Evolutionary conservation across 176 grass and related monocot genomes (phyloP).

Genomic region (Tuctoria greenei): DNA sequence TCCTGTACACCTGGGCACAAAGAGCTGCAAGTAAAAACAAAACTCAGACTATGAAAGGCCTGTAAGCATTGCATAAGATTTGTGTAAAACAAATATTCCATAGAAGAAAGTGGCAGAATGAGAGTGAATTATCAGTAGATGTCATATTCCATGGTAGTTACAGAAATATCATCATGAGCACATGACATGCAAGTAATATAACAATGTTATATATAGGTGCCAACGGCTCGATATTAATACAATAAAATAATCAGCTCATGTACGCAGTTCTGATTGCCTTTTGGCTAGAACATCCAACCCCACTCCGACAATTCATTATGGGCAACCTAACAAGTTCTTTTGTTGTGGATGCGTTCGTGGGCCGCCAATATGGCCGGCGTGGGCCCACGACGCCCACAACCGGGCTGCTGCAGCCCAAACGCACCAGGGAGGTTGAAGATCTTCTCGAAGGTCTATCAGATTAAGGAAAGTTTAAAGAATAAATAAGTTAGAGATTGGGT

Average conservation of each 20-base stretch:
- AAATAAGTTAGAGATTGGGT: no score
- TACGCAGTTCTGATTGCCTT: not conserved
- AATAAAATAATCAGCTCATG: not conserved
- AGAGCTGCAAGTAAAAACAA: conserved; percentile 64
- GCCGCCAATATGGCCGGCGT: no score
- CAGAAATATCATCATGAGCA: conserved; percentile 10
- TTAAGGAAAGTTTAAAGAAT: no score
- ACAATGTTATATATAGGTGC: not conserved
- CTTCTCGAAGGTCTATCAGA: no score
- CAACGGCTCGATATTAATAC: not conserved
- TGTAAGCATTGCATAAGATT: not conserved
- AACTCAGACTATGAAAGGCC: conserved; percentile 33
- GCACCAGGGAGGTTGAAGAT: no score
- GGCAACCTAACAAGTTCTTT: not conserved
- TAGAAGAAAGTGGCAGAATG: conserved; percentile 6
- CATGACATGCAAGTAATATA: conserved; percentile 11
- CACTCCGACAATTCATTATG: conserved; percentile 1
- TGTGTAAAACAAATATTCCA: not conserved
- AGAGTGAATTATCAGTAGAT: conserved; percentile 7
- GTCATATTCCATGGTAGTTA: not conserved
- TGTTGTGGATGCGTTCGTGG: no score
- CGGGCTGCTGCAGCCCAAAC: no score
- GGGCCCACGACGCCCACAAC: no score
- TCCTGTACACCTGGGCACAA: conserved; percentile 68
- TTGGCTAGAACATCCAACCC: conserved; percentile 5